Base-by-base conservation (phyloP, 2,329 filamentous ascomycete genomes). In the Thermoascus crustaceus region DNA sequence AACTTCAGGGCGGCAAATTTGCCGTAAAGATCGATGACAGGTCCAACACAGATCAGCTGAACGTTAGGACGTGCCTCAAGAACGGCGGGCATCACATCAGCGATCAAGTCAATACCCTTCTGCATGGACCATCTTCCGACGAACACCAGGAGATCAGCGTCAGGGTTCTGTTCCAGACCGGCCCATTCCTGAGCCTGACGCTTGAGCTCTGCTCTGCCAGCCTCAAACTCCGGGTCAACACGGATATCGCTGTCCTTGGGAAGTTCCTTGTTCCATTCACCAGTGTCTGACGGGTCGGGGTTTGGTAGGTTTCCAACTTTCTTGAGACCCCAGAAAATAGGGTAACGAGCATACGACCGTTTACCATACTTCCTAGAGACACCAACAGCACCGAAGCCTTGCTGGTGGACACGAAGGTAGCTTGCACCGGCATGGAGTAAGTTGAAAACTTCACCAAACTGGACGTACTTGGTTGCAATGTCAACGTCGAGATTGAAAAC, bases 371-470 rank as follows among this genome's bases (percentile, higher is more conserved):
- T 82, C 46, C 75, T 77, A 2, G 74, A 79, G 1, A 82, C 78
- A 45, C 78, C 78, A 20, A 81, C 78, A 9, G 78, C 77, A 36
- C 78, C 78, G 38, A 79, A 81, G 2, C 78, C 78, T 46, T 77
- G 73, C 47, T 82, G 78, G 45, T 81, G 76, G 13, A 81, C 64
- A 39, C 78, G 72, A 7, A 82, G 66, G 45, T 81, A 80, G 43
- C 74, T 79, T 13, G 74, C 74, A 36, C 73, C 78, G n/a, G 76
- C 75, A 53, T 82, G 78, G 5, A 82, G 62, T 35, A 82, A 62
- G 52, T 82, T 82, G 64, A 82, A 81, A 7, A 82, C 73, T 42
- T 80, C 77, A 30, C 78, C 78, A 44, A 80, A 82, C 43, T 82
- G 78, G 5, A 81, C 71, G 50, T 81, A 81, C 26, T 70, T 68